Evolutionary conservation across 1,139 yeast genomes (phyloP), one percentile per base, ranked within the genome.

Genomic region (Suhomyces kunorum): DNA sequence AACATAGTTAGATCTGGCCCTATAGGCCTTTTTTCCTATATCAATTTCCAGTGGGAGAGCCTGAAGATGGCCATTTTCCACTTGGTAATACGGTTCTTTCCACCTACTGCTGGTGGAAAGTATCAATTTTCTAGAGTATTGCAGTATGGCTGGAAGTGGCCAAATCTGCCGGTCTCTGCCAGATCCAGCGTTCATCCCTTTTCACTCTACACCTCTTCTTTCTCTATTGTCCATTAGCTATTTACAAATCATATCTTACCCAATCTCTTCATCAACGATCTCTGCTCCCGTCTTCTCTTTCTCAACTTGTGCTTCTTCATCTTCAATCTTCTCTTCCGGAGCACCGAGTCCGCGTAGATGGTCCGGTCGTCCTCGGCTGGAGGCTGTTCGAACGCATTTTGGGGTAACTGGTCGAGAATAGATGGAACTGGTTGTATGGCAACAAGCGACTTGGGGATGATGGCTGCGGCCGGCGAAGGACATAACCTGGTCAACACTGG

Each of bases 291-390:
- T 75, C 87, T 80, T 76, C 87, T 79, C 72, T 81, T 81, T 66
- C 83, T 78, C 60, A 80, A 68, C 64, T 81, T 81, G 60, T 81
- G 87, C 61, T 81, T 81, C 71, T 81, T 81, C 86, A 81, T 81
- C 68, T 81, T 81, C 59, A 79, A 76, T 59, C 81, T 71, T 65
- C 87, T 76, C 56, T 81, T 81, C 62, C 87, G 75, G 64, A 80
- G 66, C 25, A 81, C 87, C 8, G 85, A 79, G 56, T 81, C 86
- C 46, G 71, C 59, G 44, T 69, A 55, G 52, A 76, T 54, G 32
- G 66, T 62, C 42, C 61, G 59, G 43, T 54, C 53, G 12, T 32
- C 42, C 9, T 25, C 28, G 5, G 15, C 18, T 1, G 13, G 41
- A 3, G 32, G 29, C 22, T 25, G 36, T 8, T 33, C 35, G 24